phyloP scores from a whole-genome alignment of 2,329 filamentous ascomycete species.

The Pseudogymnoascus sp. region DNA sequence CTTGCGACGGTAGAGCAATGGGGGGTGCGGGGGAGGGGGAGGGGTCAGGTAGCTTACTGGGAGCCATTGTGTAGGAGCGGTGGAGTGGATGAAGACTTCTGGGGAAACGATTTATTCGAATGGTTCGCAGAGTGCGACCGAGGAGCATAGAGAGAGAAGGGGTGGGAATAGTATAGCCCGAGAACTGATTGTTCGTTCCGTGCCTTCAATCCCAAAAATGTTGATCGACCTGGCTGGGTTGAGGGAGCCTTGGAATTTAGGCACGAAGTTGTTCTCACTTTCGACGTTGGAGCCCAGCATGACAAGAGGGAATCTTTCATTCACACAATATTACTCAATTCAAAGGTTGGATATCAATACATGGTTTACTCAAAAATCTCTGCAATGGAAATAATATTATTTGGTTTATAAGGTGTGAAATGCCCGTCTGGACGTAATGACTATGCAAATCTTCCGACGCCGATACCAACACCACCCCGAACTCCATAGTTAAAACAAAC shows the following conservation, averaged over 20 bases:
- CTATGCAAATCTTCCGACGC: neutral
- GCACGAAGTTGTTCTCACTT: neutral
- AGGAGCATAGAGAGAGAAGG: slow-evolving; percentile 16
- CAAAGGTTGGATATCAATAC: neutral
- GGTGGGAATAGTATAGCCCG: neutral
- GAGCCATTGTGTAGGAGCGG: slow-evolving; percentile 23
- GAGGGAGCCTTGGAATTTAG: neutral
- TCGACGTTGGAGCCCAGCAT: neutral
- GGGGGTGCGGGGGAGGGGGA: slow-evolving; percentile 12
- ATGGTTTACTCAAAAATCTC: neutral
- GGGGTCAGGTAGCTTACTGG: slow-evolving; percentile 19
- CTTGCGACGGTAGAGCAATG: neutral
- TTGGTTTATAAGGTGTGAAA: neutral
- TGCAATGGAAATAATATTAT: neutral
- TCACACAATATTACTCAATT: neutral
- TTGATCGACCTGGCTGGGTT: slow-evolving; percentile 6
- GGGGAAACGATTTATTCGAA: slow-evolving; percentile 17
- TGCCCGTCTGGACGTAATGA: neutral
- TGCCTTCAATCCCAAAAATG: neutral
- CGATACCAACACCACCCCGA: neutral
- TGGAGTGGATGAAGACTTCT: slow-evolving; percentile 5
- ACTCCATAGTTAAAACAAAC: slow-evolving; percentile 2
- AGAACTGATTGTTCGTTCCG: neutral
- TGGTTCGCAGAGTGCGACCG: slow-evolving; percentile 15
- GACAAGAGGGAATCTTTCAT: neutral